A percentile compares a stretch with the other conserved stretches of the same genome.
Conservation (phyloP, 441 rosid genomes). For the Jatropha multifida region DNA sequence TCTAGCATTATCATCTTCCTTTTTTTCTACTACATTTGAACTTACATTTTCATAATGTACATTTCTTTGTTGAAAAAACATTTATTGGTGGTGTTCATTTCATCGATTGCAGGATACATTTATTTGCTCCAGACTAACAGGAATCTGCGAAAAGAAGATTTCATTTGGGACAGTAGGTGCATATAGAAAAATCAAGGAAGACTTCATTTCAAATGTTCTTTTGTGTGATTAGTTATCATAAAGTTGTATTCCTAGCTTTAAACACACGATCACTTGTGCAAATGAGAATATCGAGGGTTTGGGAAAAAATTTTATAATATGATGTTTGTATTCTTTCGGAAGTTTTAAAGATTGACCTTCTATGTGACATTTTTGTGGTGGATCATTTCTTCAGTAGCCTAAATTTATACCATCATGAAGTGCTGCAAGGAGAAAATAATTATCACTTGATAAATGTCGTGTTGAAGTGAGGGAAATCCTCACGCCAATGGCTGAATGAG, state of each 20-base stretch:
- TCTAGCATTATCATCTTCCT: not conserved
- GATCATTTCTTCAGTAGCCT: not conserved
- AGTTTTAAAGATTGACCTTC: not conserved
- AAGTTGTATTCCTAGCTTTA: constrained; percentile 14
- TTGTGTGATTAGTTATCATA: constrained; percentile 4
- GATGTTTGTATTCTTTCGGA: not conserved
- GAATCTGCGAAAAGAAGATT: not conserved
- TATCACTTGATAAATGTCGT: not conserved
- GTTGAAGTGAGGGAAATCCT: too few relatives aligned
- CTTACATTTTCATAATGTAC: not conserved
- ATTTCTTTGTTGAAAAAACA: not conserved
- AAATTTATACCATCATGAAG: not conserved
- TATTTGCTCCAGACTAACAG: not conserved
- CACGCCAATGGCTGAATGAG: not conserved
- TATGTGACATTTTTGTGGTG: not conserved
- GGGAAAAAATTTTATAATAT: not conserved
- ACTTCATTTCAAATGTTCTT: not conserved
- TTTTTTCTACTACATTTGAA: not conserved
- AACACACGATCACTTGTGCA: constrained; percentile 7
- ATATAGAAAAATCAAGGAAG: constrained; percentile 16
- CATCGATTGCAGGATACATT: constrained; percentile 19
- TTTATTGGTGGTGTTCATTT: not conserved
- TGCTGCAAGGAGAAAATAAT: not conserved
- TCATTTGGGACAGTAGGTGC: constrained; percentile 7
- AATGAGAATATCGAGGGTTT: constrained; percentile 6